Conservation (phyloP, 108 stramenopile genomes). For the Cylindrotheca closterium region DNA sequence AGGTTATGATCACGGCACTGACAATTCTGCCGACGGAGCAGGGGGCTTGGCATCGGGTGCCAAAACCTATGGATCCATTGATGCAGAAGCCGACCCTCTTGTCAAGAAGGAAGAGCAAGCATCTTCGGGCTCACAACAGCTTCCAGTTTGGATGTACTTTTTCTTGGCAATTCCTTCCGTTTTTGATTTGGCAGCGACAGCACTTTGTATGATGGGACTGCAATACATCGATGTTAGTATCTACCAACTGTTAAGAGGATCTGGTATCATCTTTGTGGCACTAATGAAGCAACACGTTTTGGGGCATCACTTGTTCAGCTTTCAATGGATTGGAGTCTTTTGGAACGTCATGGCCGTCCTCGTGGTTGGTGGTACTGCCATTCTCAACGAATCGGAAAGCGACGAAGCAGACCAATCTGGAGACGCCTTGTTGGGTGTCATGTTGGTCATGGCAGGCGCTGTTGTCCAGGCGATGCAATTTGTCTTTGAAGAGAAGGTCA, state of each 20-base stretch:
- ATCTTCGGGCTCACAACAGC: neutral
- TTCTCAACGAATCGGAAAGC: constrained; percentile 39
- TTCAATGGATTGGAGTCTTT: constrained; percentile 87
- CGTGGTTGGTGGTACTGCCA: constrained; percentile 77
- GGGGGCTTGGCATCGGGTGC: neutral
- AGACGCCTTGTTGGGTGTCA: constrained; percentile 74
- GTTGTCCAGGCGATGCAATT: constrained; percentile 90
- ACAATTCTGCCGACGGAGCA: constrained; percentile 2
- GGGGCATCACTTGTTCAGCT: constrained; percentile 59
- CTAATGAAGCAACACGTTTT: constrained; percentile 88
- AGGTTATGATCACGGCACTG: constrained; percentile 54
- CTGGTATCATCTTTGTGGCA: constrained; percentile 91
- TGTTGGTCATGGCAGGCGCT: constrained; percentile 80
- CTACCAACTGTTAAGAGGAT: constrained; percentile 87
- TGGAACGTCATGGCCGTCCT: constrained; percentile 85
- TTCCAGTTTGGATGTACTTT: constrained; percentile 84
- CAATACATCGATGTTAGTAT: constrained; percentile 82
- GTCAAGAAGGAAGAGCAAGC: constrained; percentile 17
- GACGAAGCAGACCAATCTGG: constrained; percentile 10
- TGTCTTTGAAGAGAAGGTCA: constrained; percentile 92
- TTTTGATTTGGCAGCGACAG: constrained; percentile 86
- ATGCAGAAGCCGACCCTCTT: constrained; percentile 9
- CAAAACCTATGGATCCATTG: neutral
- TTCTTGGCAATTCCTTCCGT: constrained; percentile 80
- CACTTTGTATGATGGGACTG: constrained; percentile 91